These are phyloP conservation scores for Thraustotheca clavata DNA, from an alignment of 352 stramenopile species.

Conservation along the genomic window DNA sequence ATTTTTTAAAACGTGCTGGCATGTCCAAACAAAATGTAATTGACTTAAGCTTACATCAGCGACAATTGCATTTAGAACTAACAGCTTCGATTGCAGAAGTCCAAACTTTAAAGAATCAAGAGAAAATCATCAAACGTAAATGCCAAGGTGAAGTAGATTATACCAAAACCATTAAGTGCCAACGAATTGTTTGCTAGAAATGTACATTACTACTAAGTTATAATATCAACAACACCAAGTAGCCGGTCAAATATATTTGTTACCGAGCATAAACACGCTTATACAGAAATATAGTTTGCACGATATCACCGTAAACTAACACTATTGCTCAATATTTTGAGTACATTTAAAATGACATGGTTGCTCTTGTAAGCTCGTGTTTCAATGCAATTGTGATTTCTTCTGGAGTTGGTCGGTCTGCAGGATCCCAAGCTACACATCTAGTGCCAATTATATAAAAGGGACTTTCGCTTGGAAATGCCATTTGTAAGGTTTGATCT, in stretches of 20 bases:
- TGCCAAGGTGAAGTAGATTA: not conserved
- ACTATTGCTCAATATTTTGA: too few relatives aligned
- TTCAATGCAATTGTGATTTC: not conserved
- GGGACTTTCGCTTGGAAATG: not conserved
- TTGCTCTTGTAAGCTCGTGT: not conserved
- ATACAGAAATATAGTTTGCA: too few relatives aligned
- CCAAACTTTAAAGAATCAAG: too few relatives aligned
- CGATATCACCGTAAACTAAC: too few relatives aligned
- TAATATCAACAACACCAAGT: too few relatives aligned
- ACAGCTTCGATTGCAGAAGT: not conserved
- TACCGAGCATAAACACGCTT: not conserved
- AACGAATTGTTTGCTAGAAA: too few relatives aligned
- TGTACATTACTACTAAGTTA: too few relatives aligned
- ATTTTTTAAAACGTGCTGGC: not conserved
- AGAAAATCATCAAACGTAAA: not conserved
- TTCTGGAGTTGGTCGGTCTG: not conserved
- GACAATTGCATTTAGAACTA: not conserved
- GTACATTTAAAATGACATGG: slow-evolving; percentile 8
- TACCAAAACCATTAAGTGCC: too few relatives aligned
- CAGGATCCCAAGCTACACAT: not conserved
- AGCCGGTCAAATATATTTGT: not conserved
- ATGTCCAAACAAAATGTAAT: not conserved
- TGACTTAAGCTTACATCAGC: not conserved
- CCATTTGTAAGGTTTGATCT: not conserved
- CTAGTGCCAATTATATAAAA: not conserved